A percentile compares a stretch with the other conserved stretches of the same genome.
Conservation (phyloP, 495 filamentous ascomycete species). For the Daldinia decipiens region DNA sequence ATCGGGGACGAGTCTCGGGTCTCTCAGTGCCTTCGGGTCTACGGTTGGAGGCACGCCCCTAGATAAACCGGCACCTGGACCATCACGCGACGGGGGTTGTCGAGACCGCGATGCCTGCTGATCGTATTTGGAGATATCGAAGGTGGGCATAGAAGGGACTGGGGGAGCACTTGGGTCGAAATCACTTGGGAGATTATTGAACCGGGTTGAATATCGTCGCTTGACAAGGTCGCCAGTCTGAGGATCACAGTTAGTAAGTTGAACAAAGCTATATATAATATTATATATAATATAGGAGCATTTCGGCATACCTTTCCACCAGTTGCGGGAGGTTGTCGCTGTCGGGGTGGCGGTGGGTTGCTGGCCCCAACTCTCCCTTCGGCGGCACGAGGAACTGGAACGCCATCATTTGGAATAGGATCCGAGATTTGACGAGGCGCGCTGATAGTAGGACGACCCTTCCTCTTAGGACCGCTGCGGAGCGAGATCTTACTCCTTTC, state of each 20-base stretch:
- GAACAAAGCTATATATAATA: background rate
- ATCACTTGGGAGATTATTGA: slow-evolving; percentile 76
- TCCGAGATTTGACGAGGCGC: slow-evolving; percentile 83
- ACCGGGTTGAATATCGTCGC: slow-evolving; percentile 89
- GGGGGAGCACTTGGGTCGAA: slow-evolving; percentile 71
- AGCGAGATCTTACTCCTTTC: slow-evolving; percentile 84
- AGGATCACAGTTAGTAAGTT: slow-evolving; percentile 1
- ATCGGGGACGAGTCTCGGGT: slow-evolving; percentile 79
- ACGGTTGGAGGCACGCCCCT: slow-evolving; percentile 59
- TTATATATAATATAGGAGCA: background rate
- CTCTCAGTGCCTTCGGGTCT: slow-evolving; percentile 78
- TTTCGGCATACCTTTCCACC: slow-evolving; percentile 52
- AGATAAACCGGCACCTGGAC: slow-evolving; percentile 39
- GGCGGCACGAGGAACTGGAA: slow-evolving; percentile 46
- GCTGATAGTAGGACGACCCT: slow-evolving; percentile 79
- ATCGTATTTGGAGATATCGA: slow-evolving; percentile 64
- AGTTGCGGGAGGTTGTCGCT: slow-evolving; percentile 54
- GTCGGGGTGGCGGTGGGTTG: slow-evolving; percentile 49
- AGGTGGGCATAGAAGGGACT: slow-evolving; percentile 69
- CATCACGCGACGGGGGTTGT: slow-evolving; percentile 59
- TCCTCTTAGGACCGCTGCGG: slow-evolving; percentile 79
- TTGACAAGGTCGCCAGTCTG: slow-evolving; percentile 92
- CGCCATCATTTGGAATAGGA: slow-evolving; percentile 62
- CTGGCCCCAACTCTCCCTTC: slow-evolving; percentile 49
- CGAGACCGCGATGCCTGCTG: slow-evolving; percentile 54